Evolutionary conservation across 768 basidiomycete species (phyloP), one percentile per base, ranked within the genome.

Genomic region (Trametes coccinea): DNA sequence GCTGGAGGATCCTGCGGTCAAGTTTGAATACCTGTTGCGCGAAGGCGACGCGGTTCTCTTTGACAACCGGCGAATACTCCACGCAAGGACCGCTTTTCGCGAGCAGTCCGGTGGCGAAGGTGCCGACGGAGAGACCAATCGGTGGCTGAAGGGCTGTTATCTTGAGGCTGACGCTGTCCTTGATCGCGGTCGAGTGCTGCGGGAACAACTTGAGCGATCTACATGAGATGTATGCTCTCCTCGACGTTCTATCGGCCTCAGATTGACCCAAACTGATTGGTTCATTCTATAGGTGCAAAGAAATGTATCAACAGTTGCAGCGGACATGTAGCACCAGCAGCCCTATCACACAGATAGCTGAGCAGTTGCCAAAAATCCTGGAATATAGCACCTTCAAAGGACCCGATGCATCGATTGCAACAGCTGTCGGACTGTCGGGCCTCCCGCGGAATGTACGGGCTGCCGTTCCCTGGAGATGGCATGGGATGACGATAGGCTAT

Each of bases 61-160:
- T 66, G 95, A 98, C 70, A 99, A 98, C 69, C 80, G 95, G 29
- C 79, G 96, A 14, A 85, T 96, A 3, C 72, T 98, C 61, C 96
- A 99, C 72, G 93, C 91, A 0, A 78, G 96, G 27, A 90, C 87
- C 0, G 88, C 86, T 11, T 98, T 98, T 70, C 76, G 78, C 29
- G 70, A 67, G 61, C 72, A 64, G 37, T 78, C 82, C 30, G 82
- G 80, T n/a, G 82, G 82, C 58, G 74, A 16, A n/a, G 47, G 51
- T 13, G 52, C 27, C 4, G 73, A 70, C 14, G 77, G 69, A 5
- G 83, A 81, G 37, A 82, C 83, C 17, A 86, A 81, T 67, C 76
- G 95, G 54, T 97, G 95, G 95, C 75, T 98, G 56, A 97, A 97
- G 75, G 95, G 96, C 64, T 92, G 82, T 71, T 96, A 83, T 77